Percentiles rank a stretch among this genome's conserved stretches.
Evolutionary conservation across 1,284 basidiomycete species (phyloP).

Genomic region (Anthracocystis walkeri): DNA sequence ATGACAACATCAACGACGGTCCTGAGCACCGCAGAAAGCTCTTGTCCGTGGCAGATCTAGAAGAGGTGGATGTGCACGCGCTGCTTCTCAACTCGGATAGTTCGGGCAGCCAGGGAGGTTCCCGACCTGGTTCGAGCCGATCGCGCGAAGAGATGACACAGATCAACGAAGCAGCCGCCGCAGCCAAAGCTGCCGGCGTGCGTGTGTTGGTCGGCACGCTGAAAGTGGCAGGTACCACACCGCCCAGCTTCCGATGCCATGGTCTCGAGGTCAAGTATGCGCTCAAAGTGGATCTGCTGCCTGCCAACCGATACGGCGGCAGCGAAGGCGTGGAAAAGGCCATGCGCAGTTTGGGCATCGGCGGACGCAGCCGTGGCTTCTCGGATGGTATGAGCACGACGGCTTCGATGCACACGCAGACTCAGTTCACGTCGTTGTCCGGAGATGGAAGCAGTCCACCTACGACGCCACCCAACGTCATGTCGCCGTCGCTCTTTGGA

Average conservation of each 20-base stretch:
- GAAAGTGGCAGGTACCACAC: constrained; percentile 49
- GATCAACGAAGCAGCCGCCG: constrained; percentile 37
- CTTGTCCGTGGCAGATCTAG: constrained; percentile 60
- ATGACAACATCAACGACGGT: constrained; percentile 55
- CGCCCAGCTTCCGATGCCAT: constrained; percentile 61
- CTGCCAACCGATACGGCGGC: constrained; percentile 33
- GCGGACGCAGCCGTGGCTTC: constrained; percentile 32
- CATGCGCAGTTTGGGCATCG: constrained; percentile 31
- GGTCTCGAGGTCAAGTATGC: constrained; percentile 66
- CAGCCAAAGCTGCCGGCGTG: constrained; percentile 47
- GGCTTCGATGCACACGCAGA: constrained; percentile 52
- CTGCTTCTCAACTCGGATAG: constrained; percentile 47
- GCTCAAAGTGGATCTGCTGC: constrained; percentile 63
- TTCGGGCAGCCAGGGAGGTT: constrained; percentile 33
- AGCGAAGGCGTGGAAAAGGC: constrained; percentile 43
- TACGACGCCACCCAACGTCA: constrained; percentile 35
- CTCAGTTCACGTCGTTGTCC: constrained; percentile 48
- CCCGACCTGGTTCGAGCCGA: constrained; percentile 42
- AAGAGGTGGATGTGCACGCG: constrained; percentile 58
- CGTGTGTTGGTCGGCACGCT: constrained; percentile 57
- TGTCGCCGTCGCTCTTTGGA: constrained; percentile 33
- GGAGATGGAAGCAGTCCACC: constrained; percentile 44
- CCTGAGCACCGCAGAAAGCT: constrained; percentile 56
- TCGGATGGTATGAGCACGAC: constrained; percentile 45
- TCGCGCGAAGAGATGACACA: constrained; percentile 42